Percentiles rank a stretch among this genome's conserved stretches.
phyloP scores from a whole-genome alignment of 2,329 filamentous ascomycete species.

The Colletotrichum destructivum region DNA sequence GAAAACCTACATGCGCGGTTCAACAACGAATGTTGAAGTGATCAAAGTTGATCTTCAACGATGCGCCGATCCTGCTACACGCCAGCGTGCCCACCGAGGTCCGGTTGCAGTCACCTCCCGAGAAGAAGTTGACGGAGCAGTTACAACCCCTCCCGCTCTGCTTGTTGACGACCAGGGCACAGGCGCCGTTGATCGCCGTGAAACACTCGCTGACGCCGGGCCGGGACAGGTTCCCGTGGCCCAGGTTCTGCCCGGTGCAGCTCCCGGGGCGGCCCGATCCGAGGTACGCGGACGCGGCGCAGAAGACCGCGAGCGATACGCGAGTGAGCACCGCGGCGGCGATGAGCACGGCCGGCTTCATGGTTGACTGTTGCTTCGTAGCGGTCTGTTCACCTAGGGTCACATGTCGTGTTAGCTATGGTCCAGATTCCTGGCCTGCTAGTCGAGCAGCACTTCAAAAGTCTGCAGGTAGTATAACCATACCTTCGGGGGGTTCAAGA shows the following conservation, averaged over 20 bases:
- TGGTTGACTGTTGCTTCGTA: not conserved
- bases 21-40: conserved; percentile 31
- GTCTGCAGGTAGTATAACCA: not conserved
- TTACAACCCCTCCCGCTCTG: not conserved
- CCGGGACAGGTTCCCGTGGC: conserved; percentile 12
- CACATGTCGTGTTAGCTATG: too few species aligned
- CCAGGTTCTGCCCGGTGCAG: conserved; percentile 32
- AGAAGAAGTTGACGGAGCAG: conserved; percentile 32
- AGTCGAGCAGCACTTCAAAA: accelerated
- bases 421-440: not conserved
- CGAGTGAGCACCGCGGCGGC: not conserved
- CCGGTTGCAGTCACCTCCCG: conserved; percentile 25
- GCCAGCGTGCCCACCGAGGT: conserved; percentile 24
- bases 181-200: conserved; percentile 30
- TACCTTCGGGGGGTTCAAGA: accelerated
- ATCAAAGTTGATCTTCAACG: conserved; percentile 35
- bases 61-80: conserved; percentile 18
- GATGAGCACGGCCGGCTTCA: not conserved
- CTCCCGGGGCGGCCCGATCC: conserved; percentile 17
- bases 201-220: conserved; percentile 29
- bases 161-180: conserved; percentile 9
- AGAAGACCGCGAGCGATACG: conserved; percentile 13
- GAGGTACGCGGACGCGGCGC: conserved; percentile 28
- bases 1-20: too few species aligned
- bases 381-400: not conserved